A percentile compares a stretch with the other conserved stretches of the same genome.
phyloP scores from a whole-genome alignment of 306 rosid species.

The Cajanus cajan region DNA sequence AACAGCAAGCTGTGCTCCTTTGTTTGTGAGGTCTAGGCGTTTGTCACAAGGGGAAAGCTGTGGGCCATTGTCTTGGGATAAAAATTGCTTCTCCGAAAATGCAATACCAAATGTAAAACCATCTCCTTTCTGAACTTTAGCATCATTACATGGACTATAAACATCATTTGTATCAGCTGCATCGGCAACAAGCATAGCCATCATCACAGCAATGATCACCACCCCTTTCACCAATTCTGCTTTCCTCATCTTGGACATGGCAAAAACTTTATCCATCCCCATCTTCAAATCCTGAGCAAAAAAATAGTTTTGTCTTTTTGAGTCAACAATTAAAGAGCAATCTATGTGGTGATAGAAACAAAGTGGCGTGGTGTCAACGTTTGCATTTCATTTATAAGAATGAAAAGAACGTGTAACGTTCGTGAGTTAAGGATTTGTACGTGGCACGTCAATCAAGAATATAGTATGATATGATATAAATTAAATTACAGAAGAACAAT shows the following conservation, averaged over 20 bases:
- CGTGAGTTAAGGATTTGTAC: slow-evolving; percentile 12
- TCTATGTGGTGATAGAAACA: slow-evolving; percentile 41
- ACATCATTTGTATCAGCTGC: slow-evolving; percentile 61
- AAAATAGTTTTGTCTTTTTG: neutral
- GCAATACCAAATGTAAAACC: slow-evolving; percentile 84
- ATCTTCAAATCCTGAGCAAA: slow-evolving; percentile 22
- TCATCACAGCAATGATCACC: slow-evolving; percentile 23
- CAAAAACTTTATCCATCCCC: slow-evolving; percentile 30
- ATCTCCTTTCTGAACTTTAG: slow-evolving; percentile 61
- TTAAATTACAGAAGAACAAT: neutral
- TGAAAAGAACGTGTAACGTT: neutral
- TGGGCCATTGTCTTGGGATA: slow-evolving; percentile 47
- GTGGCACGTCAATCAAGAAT: slow-evolving; percentile 19
- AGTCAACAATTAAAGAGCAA: slow-evolving; percentile 18
- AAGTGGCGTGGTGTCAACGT: slow-evolving; percentile 28
- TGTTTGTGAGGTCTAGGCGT: slow-evolving; percentile 46
- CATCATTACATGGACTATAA: slow-evolving; percentile 76
- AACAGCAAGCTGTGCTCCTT: slow-evolving; percentile 51
- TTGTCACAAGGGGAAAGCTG: slow-evolving; percentile 91
- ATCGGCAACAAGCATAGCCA: slow-evolving; percentile 38
- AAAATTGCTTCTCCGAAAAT: slow-evolving; percentile 54
- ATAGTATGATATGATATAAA: neutral
- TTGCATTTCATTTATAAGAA: slow-evolving; percentile 6
- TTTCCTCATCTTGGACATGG: slow-evolving; percentile 18
- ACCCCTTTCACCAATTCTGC: neutral